Conservation (phyloP, 371 early-diverging fungal genomes). For the Nosema granulosis region DNA sequence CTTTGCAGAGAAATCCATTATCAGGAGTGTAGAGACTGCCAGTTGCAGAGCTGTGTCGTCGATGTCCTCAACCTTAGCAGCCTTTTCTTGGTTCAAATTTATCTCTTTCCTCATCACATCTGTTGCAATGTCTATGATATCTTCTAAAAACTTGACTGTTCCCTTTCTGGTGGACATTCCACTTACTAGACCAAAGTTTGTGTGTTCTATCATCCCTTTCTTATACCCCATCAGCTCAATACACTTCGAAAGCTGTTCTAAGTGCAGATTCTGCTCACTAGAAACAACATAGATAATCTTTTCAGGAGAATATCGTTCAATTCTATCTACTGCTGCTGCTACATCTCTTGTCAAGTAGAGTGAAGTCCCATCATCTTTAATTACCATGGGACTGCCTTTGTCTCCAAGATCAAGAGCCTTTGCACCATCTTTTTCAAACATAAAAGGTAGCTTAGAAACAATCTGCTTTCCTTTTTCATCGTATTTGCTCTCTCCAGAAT, state of each 20-base stretch:
- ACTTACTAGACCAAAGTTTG: conserved; percentile 89
- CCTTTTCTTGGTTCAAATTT: conserved; percentile 78
- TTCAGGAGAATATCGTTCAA: conserved; percentile 80
- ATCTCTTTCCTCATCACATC: conserved; percentile 86
- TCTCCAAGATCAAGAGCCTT: conserved; percentile 61
- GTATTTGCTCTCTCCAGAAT: conserved; percentile 94
- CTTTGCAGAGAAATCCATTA: conserved; percentile 89
- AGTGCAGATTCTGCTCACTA: conserved; percentile 85
- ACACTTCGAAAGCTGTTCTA: conserved; percentile 88
- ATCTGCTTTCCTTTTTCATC: conserved; percentile 74
- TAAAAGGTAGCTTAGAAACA: conserved; percentile 70
- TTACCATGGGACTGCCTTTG: conserved; percentile 70
- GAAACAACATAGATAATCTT: conserved; percentile 90
- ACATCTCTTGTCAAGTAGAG: conserved; percentile 95
- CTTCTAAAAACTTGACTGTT: conserved; percentile 90
- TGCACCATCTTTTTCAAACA: conserved; percentile 57
- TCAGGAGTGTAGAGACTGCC: conserved; percentile 78
- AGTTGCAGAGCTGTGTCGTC: conserved; percentile 73
- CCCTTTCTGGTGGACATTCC: conserved; percentile 94
- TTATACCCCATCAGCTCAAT: conserved; percentile 75
- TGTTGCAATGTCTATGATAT: conserved; percentile 82
- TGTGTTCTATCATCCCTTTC: conserved; percentile 75
- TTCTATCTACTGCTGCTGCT: conserved; percentile 87
- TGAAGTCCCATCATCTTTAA: conserved; percentile 88
- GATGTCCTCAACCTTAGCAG: conserved; percentile 76